Percentiles rank a stretch among this genome's conserved stretches.
Conservation (phyloP, 2,329 filamentous ascomycete species). For the Aspergillus puulaauensis region DNA sequence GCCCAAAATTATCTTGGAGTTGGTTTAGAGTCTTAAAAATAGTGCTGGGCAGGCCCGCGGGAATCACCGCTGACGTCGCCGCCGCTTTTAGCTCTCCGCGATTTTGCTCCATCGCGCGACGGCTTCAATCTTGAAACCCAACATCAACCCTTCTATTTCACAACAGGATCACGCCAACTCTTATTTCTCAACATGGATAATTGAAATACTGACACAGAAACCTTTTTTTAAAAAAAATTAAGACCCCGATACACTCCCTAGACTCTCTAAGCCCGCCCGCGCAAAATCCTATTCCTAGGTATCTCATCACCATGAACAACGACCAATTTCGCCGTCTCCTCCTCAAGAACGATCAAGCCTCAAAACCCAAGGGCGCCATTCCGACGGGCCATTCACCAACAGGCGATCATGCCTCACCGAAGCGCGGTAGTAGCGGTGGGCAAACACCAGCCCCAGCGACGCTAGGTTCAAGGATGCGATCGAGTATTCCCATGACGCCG, state of each 20-base stretch:
- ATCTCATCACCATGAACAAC: slow-evolving; percentile 73
- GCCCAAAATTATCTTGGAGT: too few relatives aligned
- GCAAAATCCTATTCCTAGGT: background rate
- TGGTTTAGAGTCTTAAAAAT: too few relatives aligned
- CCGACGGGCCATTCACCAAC: background rate
- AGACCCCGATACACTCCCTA: too few relatives aligned
- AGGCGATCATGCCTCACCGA: slow-evolving; percentile 9
- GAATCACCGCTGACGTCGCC: too few relatives aligned
- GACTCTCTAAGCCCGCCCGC: background rate
- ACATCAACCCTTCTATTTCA: background rate
- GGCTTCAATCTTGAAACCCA: background rate
- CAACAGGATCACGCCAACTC: background rate
- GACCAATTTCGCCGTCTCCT: slow-evolving; percentile 86
- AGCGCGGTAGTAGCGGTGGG: slow-evolving; percentile 13
- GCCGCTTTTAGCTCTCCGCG: background rate
- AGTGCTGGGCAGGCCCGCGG: too few relatives aligned
- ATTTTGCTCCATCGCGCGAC: background rate
- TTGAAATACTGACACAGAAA: background rate
- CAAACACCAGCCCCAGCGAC: slow-evolving; percentile 49
- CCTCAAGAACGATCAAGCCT: slow-evolving; percentile 45
- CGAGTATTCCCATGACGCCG: slow-evolving; percentile 94
- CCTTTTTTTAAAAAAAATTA: background rate
- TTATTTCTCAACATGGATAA: background rate
- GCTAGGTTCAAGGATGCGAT: slow-evolving; percentile 74
- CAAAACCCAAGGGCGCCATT: slow-evolving; percentile 22